These are phyloP conservation scores for Gaultheria prostrata DNA, from an alignment of 148 eudicot species.

Conservation along the genomic window DNA sequence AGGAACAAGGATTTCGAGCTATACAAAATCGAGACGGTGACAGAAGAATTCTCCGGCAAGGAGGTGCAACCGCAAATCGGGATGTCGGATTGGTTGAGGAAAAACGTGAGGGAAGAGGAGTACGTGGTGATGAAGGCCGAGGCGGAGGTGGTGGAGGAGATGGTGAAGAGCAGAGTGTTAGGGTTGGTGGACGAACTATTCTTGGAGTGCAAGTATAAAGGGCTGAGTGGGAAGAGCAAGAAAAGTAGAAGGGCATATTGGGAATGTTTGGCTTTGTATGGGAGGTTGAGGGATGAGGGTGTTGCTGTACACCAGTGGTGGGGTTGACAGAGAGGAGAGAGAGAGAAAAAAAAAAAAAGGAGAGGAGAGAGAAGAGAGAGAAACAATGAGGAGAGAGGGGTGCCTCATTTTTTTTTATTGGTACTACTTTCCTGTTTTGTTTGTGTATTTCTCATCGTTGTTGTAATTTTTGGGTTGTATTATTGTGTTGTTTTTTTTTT, in stretches of 20 bases:
- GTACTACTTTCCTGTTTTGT: neutral
- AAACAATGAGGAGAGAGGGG: neutral
- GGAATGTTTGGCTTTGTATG: slow-evolving; percentile 88
- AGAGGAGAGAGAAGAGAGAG: neutral
- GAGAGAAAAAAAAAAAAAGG: neutral
- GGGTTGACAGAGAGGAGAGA: slow-evolving; percentile 33
- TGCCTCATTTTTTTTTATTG: neutral
- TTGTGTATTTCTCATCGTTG: neutral
- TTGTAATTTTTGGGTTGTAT: neutral
- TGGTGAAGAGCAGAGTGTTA: slow-evolving; percentile 48
- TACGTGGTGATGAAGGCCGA: slow-evolving; percentile 32
- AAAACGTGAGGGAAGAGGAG: slow-evolving; percentile 29
- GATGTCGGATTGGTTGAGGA: slow-evolving; percentile 34
- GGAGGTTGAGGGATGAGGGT: slow-evolving; percentile 70
- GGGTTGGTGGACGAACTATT: slow-evolving; percentile 59
- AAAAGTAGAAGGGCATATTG: slow-evolving; percentile 69
- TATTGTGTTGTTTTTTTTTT: neutral
- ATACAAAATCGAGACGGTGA: slow-evolving; percentile 47
- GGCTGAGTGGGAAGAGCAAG: slow-evolving; percentile 31
- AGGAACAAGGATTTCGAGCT: slow-evolving; percentile 58
- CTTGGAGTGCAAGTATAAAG: slow-evolving; percentile 53
- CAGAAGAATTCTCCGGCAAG: slow-evolving; percentile 18
- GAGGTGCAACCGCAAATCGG: slow-evolving; percentile 9
- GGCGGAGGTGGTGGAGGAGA: slow-evolving; percentile 41
- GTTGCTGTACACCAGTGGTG: slow-evolving; percentile 89